A percentile compares a stretch with the other conserved stretches of the same genome.
Conservation (phyloP, 257 asterid species). For the Solanum chilense region DNA sequence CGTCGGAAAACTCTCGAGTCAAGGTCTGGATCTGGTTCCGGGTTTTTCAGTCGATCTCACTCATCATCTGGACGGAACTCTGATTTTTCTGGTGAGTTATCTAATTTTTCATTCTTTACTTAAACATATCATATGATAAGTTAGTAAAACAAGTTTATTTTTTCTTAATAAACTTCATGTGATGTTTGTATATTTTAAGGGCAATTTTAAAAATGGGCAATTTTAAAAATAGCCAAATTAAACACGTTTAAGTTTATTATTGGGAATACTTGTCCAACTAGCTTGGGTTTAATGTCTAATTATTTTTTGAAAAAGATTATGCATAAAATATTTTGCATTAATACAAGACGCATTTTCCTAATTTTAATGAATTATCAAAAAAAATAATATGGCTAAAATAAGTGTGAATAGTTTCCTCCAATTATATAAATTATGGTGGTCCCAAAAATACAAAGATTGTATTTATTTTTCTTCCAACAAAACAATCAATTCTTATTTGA, state of each 20-base stretch:
- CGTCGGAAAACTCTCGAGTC: conserved; percentile 29
- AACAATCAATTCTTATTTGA: neutral
- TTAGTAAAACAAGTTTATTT: neutral
- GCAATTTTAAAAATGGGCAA: neutral
- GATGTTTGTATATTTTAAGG: neutral
- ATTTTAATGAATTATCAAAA: neutral
- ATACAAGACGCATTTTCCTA: neutral
- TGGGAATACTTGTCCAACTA: neutral
- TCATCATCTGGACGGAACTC: conserved; percentile 30
- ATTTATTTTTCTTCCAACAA: neutral
- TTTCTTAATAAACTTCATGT: neutral
- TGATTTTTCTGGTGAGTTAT: conserved; percentile 51
- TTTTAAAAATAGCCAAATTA: neutral
- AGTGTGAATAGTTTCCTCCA: neutral
- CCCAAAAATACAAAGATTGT: neutral
- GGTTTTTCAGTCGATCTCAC: conserved; percentile 16
- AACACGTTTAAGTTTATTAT: neutral
- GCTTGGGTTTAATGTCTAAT: neutral
- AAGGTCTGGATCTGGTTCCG: conserved; percentile 3
- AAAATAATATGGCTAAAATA: neutral
- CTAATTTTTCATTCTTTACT: neutral
- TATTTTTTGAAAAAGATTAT: neutral
- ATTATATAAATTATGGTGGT: neutral
- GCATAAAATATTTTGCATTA: neutral
- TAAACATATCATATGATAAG: neutral